Evolutionary conservation across 2,329 filamentous ascomycete species (phyloP), one percentile per base, ranked within the genome.

Genomic region (Nothophoma quercina): DNA sequence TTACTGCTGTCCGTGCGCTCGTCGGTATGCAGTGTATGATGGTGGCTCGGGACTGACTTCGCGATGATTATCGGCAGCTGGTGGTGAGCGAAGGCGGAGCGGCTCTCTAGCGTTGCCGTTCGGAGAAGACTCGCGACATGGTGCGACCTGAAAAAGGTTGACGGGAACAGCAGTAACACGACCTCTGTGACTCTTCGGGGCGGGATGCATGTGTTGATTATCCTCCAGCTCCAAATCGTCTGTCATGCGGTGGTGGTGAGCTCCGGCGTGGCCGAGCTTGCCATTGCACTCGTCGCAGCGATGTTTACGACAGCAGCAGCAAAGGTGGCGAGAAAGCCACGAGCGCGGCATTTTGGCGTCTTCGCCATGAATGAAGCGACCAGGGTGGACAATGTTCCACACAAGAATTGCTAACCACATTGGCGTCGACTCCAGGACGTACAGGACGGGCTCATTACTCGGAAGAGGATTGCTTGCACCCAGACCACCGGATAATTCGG

Each of bases 341-440:
- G 59, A 62, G 10, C 26, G 58, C 28, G 58, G 58, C 56, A 61
- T 57, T 33, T 59, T 59, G 33, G 58, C 56, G 26, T 55, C 58
- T 3, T 33, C 15, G 44, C 58, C 58, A 30, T 38, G 34, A 23
- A 64, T 55, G 25, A 59, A 63, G 41, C 51, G 48, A 32, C 51
- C 45, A 15, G 53, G 51, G 18, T 51, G 58, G 8, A 58, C 49
- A 15, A 60, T 36, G 36, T 59, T 63, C 56, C 56, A 60, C 22
- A 67, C 49, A 0, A 67, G 8, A 18, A 65, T 51, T 7, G 62
- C 63, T 16, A 85, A 43, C 44, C 81, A 73, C 79, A 87, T 86
- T 3, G 84, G 83, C 2, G 80, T 64, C 1, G 81, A 81, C 63
- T 87, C 83, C 55, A 76, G 79, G 2, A 68, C 65, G 55, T 81